Evolutionary conservation across 2,329 filamentous ascomycete species (phyloP), one percentile per base, ranked within the genome.

Genomic region (Tolypocladium tundrense): DNA sequence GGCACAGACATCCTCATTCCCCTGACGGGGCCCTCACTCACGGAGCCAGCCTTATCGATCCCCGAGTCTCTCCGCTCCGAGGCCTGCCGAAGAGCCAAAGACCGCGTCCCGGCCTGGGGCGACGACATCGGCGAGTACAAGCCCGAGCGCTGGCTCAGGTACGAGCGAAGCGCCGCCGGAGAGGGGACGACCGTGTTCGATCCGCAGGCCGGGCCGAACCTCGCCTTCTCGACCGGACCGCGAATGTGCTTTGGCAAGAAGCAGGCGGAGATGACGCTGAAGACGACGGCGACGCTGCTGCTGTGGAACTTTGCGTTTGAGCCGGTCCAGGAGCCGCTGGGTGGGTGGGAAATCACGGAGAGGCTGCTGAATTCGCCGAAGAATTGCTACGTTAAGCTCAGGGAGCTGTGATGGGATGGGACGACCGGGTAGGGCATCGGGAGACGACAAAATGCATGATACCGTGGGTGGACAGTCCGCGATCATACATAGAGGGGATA

Each of bases 181-280:
- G 55, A 54, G 14, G 37, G 50, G 14, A 55, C 48, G 58, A 61
- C 48, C 35, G 63, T 64, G 19, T 74, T 72, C 43, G 68, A 72
- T 50, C 56, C 66, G 1, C 59, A 65, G 52, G 70, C 73, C 0
- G 73, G 73, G 0, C 74, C 73, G 0, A 65, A 59, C 14, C 61
- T 75, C 31, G 63, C 69, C 0, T 77, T 77, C 60, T 70, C 72
- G 0, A 51, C 67, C 7, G 75, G 75, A 0, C 66, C 69, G 3
- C 62, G 75, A 2, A 69, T 69, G 1, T 77, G 75, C 56, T 76
- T 70, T 53, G 74, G 75, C 0, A 68, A 67, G 57, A 69, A 63
- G 60, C 59, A 76, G 59, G 74, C 71, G 1, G 66, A 72, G 40
- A 45, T 74, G 42, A 65, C 73, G 60, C 40, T 77, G 60, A 64